Percentiles rank a stretch among this genome's conserved stretches.
phyloP scores from a whole-genome alignment of 192 early-diverging fungal genomes.

The Podila epicladia region DNA sequence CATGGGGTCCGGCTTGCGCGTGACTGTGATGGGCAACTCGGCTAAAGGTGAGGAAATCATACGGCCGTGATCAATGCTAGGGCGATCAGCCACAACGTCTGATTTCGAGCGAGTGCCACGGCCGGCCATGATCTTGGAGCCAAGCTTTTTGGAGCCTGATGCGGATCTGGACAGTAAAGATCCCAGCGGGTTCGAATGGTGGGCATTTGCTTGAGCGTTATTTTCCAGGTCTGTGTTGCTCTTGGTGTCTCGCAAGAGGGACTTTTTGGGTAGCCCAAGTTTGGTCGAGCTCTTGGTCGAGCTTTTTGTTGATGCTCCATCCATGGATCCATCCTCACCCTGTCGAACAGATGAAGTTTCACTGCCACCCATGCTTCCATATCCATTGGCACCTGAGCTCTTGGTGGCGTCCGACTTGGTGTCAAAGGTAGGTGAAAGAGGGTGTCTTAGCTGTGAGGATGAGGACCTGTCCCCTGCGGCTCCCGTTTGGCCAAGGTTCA shows the following conservation, averaged over 20 bases:
- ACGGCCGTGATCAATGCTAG: neutral
- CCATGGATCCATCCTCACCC: neutral
- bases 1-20: neutral
- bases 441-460: neutral
- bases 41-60: neutral
- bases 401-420: neutral
- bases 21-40: neutral
- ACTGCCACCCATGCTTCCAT: neutral
- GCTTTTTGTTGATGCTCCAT: neutral
- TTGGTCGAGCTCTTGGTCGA: neutral
- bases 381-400: neutral
- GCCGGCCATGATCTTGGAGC: neutral
- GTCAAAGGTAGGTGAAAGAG: neutral
- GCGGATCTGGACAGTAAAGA: neutral
- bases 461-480: neutral
- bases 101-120: slow-evolving; percentile 1
- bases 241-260: neutral
- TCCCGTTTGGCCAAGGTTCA: neutral
- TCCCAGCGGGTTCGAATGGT: neutral
- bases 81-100: neutral
- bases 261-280: neutral
- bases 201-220: neutral
- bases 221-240: neutral
- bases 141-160: neutral
- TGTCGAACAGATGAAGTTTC: neutral